Base-by-base conservation (phyloP, 768 basidiomycete genomes). In the Hypholoma fasciculare region DNA sequence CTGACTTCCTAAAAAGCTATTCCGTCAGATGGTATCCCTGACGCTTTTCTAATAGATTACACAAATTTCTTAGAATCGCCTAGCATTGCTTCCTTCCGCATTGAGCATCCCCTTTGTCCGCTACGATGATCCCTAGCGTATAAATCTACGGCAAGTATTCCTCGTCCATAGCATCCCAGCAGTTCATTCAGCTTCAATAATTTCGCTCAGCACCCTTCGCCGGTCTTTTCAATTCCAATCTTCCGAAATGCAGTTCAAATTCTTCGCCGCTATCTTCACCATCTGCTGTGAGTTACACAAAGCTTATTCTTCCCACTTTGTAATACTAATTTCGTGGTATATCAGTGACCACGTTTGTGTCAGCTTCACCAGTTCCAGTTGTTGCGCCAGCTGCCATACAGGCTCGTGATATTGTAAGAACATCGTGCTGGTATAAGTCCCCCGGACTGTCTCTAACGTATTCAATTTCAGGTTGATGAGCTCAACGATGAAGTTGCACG, bases 221-320 rank as follows among this genome's bases (percentile, higher is more conserved):
- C 23, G 30, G 14, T 20, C 42, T 16, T n/a, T 43, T 20, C 16
- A 7, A 8, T n/a, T n/a, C 16, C 42, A n/a, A 43, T 3, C 16
- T 43, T n/a, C 42, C 14, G 16, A n/a, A 8, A 53, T 53, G 52
- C 52, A 53, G 27, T 53, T 53, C 52, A 53, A 53, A 53, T 43
- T 53, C 52, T 27, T 53, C 52, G 11, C 52, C 17, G 40, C 39
- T 27, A 23, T 40, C 13, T 39, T 43, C n/a, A 30, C 40, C 11
- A 16, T 53, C 20, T 53, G 52, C 52, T 26, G 52, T 53, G 27
- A 30, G 52, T 27, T 20, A 27, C 13, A 8, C n/a, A 16, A 6
- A 34, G 9, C 6, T 34, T 34, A 8, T 13, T n/a, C 13, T 27
- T 27, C 0, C n/a, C 9, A 23, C 26, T 16, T 53, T 6, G 14